Evolutionary conservation across 2,329 filamentous ascomycete species (phyloP).

Genomic region (Cordyceps farinosa): DNA sequence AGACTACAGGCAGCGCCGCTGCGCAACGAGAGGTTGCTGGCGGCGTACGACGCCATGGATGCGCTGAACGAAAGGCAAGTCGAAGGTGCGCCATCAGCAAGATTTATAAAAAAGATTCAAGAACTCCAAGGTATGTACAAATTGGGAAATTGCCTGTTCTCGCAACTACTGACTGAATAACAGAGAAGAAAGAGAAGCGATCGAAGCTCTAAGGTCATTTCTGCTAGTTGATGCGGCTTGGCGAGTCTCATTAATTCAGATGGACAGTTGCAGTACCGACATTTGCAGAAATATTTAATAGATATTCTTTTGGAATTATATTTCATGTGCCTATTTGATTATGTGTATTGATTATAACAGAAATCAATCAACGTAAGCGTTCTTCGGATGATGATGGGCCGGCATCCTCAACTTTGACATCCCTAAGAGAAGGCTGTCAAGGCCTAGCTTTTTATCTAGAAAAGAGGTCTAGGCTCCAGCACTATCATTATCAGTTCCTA

Average conservation of each 20-base stretch:
- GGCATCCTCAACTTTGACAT: no score
- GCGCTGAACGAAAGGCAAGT: constrained; percentile 1
- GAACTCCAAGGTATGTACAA: neutral
- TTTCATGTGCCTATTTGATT: no score
- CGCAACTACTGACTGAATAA: neutral
- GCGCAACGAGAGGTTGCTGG: constrained; percentile 8
- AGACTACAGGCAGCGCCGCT: constrained; percentile 1
- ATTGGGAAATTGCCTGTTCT: no score
- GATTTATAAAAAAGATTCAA: constrained; percentile 11
- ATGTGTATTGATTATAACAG: no score
- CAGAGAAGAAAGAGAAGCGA: constrained; percentile 1
- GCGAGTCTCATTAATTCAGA: neutral
- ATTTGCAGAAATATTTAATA: no score
- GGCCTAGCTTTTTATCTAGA: no score
- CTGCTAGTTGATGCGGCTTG: neutral
- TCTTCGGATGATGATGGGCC: no score
- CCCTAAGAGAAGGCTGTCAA: no score
- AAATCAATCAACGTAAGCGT: no score
- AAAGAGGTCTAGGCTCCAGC: neutral
- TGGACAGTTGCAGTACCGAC: no score
- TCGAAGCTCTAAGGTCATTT: neutral
- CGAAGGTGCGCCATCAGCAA: neutral
- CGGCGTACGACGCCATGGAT: constrained; percentile 9
- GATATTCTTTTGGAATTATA: no score
- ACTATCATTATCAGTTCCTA: neutral